phyloP scores from a whole-genome alignment of 306 rosid genomes.

The Echinosophora koreensis region DNA sequence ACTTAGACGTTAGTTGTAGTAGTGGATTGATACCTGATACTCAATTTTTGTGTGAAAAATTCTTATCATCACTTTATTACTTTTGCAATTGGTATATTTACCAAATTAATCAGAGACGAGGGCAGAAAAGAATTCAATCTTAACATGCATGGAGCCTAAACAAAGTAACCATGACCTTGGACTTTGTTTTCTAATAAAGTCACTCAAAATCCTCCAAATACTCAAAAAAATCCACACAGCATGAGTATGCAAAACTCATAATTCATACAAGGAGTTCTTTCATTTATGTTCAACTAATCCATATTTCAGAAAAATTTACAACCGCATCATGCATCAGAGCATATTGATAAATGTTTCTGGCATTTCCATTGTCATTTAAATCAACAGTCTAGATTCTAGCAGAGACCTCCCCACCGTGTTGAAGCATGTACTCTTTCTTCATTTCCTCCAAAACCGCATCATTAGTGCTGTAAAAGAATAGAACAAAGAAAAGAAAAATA shows the following conservation, averaged over 20 bases:
- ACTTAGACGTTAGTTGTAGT: no score
- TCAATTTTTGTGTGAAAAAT: no score
- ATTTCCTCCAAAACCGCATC: slow-evolving; percentile 82
- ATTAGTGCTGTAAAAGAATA: slow-evolving; percentile 65
- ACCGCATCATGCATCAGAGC: background rate
- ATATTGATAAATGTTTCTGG: slow-evolving; percentile 11
- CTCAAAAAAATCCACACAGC: background rate
- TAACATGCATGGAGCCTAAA: background rate
- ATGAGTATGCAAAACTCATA: background rate
- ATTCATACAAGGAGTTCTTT: slow-evolving; percentile 13
- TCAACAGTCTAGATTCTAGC: slow-evolving; percentile 48
- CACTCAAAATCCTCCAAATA: background rate
- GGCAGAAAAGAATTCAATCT: background rate
- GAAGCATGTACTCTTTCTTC: slow-evolving; percentile 78
- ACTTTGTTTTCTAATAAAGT: background rate
- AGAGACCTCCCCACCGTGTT: slow-evolving; percentile 54
- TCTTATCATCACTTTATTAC: no score
- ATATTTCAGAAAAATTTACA: slow-evolving; percentile 11
- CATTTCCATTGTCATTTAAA: slow-evolving; percentile 11
- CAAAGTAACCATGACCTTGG: background rate
- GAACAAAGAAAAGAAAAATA: background rate
- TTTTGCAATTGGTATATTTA: no score
- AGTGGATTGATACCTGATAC: no score
- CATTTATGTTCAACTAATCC: slow-evolving; percentile 18
- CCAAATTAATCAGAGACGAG: background rate